Base-by-base conservation (phyloP, 495 filamentous ascomycete species). In the Parmelia sp. region DNA sequence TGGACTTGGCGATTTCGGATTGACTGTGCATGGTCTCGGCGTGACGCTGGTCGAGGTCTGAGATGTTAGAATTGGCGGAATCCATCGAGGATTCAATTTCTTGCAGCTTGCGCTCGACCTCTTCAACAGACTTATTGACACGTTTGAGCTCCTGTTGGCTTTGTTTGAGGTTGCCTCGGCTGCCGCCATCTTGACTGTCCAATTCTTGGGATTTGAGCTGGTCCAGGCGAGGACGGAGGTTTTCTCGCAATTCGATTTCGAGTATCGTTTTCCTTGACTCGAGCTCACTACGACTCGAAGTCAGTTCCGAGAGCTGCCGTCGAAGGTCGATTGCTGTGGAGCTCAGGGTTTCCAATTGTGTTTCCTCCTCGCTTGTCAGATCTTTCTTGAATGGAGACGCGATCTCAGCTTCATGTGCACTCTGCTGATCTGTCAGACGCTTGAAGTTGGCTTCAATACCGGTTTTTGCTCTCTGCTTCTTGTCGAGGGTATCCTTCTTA, bases 331-430 rank as follows among this genome's bases (percentile, higher is more conserved):
- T 88, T 23, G 91, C 84, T 0, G 80, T 78, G 29, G 77, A 76
- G 66, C 80, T 86, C 21, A 96, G 83, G 15, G 78, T 78, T 65
- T 95, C 90, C 5, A 99, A 79, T 68, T 83, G 85, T 39, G 81
- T 80, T 74, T 97, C 95, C 76, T 99, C 94, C 31, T 86, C 84
- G 14, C 81, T 80, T 23, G 88, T 89, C 31, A 99, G 80, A 23
- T 89, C 84, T 72, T 97, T 97, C 77, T 95, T 96, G 80, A 97
- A 97, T 21, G 92, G 86, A 6, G 91, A 89, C 1, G 80, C 80
- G 58, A 96, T 73, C 72, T 99, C 94, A 15, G 84, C 80, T 70
- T 92, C 83, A 68, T 91, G 88, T 0, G 87, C 84, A 39, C 72
- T 79, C 61, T 92, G 81, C 65, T 90, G 88, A 57, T 91, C 88